Base-by-base conservation (phyloP, 768 basidiomycete species). In the Rhodotorula babjevae region DNA sequence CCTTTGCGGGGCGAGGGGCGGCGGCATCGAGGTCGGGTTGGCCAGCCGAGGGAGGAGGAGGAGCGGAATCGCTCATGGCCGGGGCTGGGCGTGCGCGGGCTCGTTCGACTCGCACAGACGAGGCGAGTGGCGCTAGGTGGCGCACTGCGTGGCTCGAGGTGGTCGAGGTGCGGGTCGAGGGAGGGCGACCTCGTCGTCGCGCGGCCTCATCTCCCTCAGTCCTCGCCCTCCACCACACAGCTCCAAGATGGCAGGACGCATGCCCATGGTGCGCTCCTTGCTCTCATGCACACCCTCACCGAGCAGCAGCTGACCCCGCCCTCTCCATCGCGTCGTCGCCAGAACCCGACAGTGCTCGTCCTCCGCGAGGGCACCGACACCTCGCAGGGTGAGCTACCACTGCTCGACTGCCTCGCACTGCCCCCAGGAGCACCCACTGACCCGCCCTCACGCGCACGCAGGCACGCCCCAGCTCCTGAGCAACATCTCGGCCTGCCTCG, bases 401-500 rank as follows among this genome's bases (percentile, higher is more conserved):
- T 9, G 9, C 61, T 16, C 42, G 27, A n/a, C 14, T 52, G 21
- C 47, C 12, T 47, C 14, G 9, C 3, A 33, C 11, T 19, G 27
- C n/a, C n/a, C 49, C 23, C 49, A 23, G 21, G 49, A n/a, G 27
- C 1, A 53, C 52, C 21, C 15, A 10, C 71, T 63, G 21, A 61
- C 44, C 31, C 29, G 27, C 23, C 23, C 25, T 14, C 44, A 2
- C 25, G 3, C 55, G 15, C 31, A 2, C 42, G 9, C 52, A 64
- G 70, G 73, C 27, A 72, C 65, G 10, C 71, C 68, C 9, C 93
- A 97, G 81, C 83, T 97, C 42, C 85, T 97, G 42, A 94, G 92
- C 65, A 98, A 97, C 82, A 99, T 97, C 80, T 88, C 92, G 8
- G 94, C 95, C 81, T 97, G 95, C 84, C 87, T 94, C 68, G 93